Evolutionary conservation across 768 basidiomycete species (phyloP).

Genomic region (Naganishia randhawae): DNA sequence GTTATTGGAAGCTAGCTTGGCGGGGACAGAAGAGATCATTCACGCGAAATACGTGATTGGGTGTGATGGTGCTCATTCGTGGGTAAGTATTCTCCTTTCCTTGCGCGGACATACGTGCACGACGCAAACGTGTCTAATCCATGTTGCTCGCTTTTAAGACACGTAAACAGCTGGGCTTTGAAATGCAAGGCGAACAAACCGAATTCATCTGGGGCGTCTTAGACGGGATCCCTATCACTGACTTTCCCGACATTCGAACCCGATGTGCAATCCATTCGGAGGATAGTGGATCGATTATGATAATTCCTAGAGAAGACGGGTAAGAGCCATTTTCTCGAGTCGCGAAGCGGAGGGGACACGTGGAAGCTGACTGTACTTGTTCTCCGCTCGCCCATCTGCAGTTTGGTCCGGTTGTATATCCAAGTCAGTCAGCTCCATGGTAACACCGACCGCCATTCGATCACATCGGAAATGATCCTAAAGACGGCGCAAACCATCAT

Average conservation of each 20-base stretch:
- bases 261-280: conserved; percentile 65
- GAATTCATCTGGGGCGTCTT: conserved; percentile 81
- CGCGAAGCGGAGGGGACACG: no score
- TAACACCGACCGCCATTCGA: not conserved
- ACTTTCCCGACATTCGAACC: conserved; percentile 74
- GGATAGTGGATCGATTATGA: conserved; percentile 56
- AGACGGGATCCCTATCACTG: conserved; percentile 65
- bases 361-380: not conserved
- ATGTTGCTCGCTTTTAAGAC: no score
- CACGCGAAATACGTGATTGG: conserved; percentile 71
- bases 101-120: not conserved
- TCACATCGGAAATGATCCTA: not conserved
- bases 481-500: not conserved
- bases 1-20: not conserved
- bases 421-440: not conserved
- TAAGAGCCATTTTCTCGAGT: not conserved
- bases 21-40: conserved; percentile 28
- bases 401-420: not conserved
- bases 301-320: conserved; percentile 59
- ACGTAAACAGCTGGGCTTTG: not conserved
- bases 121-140: no score
- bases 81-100: conserved; percentile 59
- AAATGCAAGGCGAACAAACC: conserved; percentile 19
- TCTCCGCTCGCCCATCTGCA: not conserved
- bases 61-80: conserved; percentile 71